phyloP scores from a whole-genome alignment of 73 alveolate genomes.

The Paramecium octaurelia region DNA sequence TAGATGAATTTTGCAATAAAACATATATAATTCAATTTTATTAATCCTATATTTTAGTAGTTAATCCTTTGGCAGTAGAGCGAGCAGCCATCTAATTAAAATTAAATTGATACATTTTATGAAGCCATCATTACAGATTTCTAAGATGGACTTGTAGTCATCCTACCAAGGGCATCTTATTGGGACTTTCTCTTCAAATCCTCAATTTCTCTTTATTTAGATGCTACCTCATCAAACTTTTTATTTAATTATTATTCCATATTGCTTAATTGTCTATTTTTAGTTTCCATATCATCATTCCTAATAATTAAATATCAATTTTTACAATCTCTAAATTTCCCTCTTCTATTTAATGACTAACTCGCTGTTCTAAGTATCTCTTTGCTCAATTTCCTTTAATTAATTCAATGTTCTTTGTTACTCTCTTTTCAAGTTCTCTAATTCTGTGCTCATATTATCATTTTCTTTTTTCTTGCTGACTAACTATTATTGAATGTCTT shows the following conservation, averaged over 20 bases:
- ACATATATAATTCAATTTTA: background rate
- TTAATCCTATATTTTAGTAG: background rate
- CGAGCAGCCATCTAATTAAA: background rate
- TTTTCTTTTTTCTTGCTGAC: background rate
- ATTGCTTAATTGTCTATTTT: background rate
- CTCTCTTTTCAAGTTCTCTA: conserved; percentile 11
- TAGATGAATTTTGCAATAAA: background rate
- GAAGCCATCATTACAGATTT: conserved; percentile 18
- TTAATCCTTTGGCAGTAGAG: background rate
- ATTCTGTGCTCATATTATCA: background rate
- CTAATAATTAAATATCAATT: background rate
- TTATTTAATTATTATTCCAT: background rate
- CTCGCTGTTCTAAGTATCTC: background rate
- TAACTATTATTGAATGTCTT: background rate
- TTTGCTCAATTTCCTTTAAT: background rate
- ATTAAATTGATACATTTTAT: background rate
- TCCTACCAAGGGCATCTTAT: background rate
- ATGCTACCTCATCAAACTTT: background rate
- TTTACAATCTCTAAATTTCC: conserved; percentile 29
- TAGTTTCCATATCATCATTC: conserved; percentile 31
- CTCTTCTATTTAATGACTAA: background rate
- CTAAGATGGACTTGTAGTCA: background rate
- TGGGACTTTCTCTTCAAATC: background rate
- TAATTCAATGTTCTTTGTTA: background rate
- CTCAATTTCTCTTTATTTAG: background rate